Percentiles rank a stretch among this genome's conserved stretches.
These are phyloP conservation scores for Podospora pseudopauciseta DNA, from an alignment of 495 filamentous ascomycete species.

Conservation along the genomic window DNA sequence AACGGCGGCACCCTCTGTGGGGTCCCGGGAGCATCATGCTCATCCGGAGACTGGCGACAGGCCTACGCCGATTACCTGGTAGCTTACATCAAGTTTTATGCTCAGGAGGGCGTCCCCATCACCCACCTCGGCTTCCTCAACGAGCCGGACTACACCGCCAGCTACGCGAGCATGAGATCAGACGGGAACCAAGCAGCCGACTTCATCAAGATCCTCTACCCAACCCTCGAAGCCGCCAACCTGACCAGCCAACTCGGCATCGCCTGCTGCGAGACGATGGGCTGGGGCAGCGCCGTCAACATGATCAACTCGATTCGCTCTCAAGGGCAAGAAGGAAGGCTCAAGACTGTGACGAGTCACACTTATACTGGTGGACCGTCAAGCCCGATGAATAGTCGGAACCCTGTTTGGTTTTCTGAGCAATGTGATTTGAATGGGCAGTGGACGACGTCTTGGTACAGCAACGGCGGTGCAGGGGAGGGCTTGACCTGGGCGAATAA, in stretches of 20 bases:
- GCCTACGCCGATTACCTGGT: conserved; percentile 55
- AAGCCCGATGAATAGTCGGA: conserved; percentile 32
- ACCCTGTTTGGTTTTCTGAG: conserved; percentile 39
- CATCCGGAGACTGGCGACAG: conserved; percentile 52
- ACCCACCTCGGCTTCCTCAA: conserved; percentile 48
- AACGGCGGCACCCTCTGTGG: conserved; percentile 57
- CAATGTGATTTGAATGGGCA: conserved; percentile 46
- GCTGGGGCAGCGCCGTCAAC: conserved; percentile 39
- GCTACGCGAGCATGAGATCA: conserved; percentile 39
- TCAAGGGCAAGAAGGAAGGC: conserved; percentile 27
- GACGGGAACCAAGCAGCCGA: conserved; percentile 39
- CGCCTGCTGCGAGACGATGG: conserved; percentile 41
- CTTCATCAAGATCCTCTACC: conserved; percentile 40
- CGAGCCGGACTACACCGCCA: conserved; percentile 40
- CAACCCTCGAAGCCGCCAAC: conserved; percentile 30
- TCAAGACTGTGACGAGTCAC: conserved; percentile 38
- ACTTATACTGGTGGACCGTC: conserved; percentile 38
- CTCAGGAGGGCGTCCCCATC: conserved; percentile 47
- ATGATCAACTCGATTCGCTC: conserved; percentile 39
- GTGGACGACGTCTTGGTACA: conserved; percentile 49
- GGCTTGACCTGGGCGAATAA: conserved; percentile 57
- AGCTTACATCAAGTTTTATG: conserved; percentile 50
- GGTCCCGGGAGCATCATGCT: conserved; percentile 42
- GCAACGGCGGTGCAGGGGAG: conserved; percentile 44
- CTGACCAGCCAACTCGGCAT: conserved; percentile 33